Evolutionary conservation across 345 rosid genomes (phyloP), one percentile per base, ranked within the genome.

Genomic region (Tarenaya hassleriana): DNA sequence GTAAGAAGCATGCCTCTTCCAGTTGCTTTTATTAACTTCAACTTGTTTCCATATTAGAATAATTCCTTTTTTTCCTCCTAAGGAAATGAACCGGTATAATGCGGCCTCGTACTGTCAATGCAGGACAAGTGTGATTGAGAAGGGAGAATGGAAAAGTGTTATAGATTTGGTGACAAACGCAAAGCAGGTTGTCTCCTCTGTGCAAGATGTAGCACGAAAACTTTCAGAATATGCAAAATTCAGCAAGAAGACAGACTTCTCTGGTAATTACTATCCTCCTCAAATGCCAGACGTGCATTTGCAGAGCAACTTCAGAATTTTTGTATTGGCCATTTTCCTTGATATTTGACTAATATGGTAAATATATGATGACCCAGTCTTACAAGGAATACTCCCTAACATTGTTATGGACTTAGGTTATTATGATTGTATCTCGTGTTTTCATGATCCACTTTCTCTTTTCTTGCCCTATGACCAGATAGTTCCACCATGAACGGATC

Each of bases 141-240:
- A 84, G 68, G 84, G 67, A 63, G 96, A 84, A 59, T 88, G 96
- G 96, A 88, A 75, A 71, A 71, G 77, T 34, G 61, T 88, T 7
- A 49, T 81, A 38, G 92, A 77, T 56, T 54, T 82, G 73, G 82
- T 87, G 41, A 52, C 95, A 58, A 87, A 91, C 56, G 92, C 98
- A 2, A 87, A 82, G 67, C 95, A 73, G 70, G 88, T 85, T 14
- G 83, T 87, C 37, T 66, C 84, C 50, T 84, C 86, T 10, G 84
- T 79, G 59, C 96, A 88, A 73, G 96, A 85, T 46, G 96, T 77
- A 62, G 94, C 94, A 64, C 39, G 75, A 40, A 92, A 88, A 69
- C 88, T 88, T 44, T 86, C 78, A 35, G 88, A 88, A 56, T 85
- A 72, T 77, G 88, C 96, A 24, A 76, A 77, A 20, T 79, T 92